Percentiles rank a stretch among this genome's conserved stretches.
Evolutionary conservation across 768 basidiomycete genomes (phyloP).

Genomic region (Leccinum subgranulosum): DNA sequence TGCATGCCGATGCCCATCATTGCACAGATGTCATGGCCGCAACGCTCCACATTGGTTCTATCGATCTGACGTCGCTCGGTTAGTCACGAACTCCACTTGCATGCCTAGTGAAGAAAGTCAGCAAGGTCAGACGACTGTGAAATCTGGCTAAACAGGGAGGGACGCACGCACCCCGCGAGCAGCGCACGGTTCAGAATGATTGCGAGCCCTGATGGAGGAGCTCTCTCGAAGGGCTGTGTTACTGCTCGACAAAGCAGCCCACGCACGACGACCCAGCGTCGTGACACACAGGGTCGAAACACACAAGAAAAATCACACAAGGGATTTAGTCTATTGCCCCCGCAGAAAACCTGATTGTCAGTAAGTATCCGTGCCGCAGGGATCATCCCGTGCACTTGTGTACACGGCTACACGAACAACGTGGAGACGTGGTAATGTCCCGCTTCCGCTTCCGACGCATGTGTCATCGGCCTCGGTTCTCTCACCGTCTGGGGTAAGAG

Average conservation of each 20-base stretch:
- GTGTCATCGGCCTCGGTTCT: background rate
- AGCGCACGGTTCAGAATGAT: background rate
- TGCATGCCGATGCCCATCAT: slow-evolving; percentile 5
- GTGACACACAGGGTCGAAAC: background rate
- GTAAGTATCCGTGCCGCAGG: background rate
- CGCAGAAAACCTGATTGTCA: background rate
- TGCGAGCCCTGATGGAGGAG: background rate
- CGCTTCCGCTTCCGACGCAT: background rate
- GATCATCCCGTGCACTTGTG: background rate
- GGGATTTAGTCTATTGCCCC: background rate
- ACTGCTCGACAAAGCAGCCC: background rate
- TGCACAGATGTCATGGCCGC: background rate
- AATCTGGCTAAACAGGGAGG: background rate
- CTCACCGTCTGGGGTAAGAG: background rate
- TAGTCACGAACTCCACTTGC: background rate
- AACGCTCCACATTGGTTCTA: background rate
- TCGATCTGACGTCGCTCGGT: background rate
- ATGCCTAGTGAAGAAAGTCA: background rate
- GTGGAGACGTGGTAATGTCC: too few species aligned
- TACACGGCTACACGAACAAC: too few species aligned
- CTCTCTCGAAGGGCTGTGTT: background rate
- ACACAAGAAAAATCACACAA: background rate
- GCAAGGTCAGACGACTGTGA: background rate
- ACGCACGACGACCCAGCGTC: background rate
- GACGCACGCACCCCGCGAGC: background rate